These are phyloP conservation scores for Cutaneotrichosporon cyanovorans DNA, from an alignment of 1,284 basidiomycete genomes.

Conservation along the genomic window DNA sequence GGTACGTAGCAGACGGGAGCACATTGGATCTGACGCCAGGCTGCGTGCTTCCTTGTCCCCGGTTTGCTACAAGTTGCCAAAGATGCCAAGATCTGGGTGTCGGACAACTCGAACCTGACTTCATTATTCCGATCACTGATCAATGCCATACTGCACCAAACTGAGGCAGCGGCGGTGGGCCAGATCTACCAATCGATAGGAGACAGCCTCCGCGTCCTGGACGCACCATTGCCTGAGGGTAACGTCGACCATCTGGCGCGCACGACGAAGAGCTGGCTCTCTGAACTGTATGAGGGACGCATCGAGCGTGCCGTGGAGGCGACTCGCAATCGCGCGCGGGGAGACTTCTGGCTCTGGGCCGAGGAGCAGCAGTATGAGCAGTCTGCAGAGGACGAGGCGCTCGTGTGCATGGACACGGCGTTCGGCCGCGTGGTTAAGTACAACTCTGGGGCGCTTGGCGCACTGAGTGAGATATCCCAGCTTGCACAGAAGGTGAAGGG, in stretches of 20 bases:
- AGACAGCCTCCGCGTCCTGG: conserved; percentile 60
- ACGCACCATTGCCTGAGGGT: conserved; percentile 22
- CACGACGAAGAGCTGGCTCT: conserved; percentile 15
- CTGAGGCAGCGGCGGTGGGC: conserved; percentile 60
- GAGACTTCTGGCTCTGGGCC: conserved; percentile 14
- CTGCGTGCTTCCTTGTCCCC: conserved; percentile 52
- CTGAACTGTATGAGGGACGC: conserved; percentile 7
- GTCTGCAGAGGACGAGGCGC: conserved; percentile 14
- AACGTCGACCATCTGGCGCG: conserved; percentile 11
- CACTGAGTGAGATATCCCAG: conserved; percentile 7
- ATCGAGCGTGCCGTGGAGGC: conserved; percentile 9
- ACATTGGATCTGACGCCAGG: conserved; percentile 2
- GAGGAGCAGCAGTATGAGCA: conserved; percentile 16
- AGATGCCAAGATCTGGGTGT: conserved; percentile 52
- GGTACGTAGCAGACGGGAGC: no score
- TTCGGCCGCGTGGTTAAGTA: conserved; percentile 11
- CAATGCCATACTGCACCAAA: conserved; percentile 58
- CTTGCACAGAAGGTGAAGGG: conserved; percentile 11
- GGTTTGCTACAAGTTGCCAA: conserved; percentile 65
- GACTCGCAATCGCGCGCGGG: neutral
- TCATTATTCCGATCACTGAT: conserved; percentile 63
- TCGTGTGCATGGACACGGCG: conserved; percentile 13
- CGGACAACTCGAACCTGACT: conserved; percentile 62
- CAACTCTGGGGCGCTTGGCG: conserved; percentile 7
- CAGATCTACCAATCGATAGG: conserved; percentile 57